Evolutionary conservation across 176 grass and related monocot species (phyloP).

Genomic region (Hordeum marinum): DNA sequence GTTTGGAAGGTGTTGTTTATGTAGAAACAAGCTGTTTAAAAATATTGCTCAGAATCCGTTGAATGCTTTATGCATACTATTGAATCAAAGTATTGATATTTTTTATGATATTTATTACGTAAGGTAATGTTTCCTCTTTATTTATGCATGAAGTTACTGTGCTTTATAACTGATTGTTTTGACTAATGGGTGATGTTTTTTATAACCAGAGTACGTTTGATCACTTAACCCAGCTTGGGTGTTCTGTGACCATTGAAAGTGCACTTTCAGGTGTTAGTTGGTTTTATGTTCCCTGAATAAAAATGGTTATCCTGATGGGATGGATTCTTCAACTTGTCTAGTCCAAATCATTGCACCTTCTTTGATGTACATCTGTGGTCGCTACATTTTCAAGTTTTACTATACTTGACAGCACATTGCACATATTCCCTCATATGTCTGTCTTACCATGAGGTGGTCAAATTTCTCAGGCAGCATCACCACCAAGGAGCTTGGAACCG

Average conservation of each 20-base stretch:
- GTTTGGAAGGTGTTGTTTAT: neutral
- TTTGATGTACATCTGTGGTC: neutral
- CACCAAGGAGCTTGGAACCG: slow-evolving; percentile 52
- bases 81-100: neutral
- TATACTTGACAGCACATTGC: neutral
- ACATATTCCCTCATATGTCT: neutral
- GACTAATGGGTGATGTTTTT: neutral
- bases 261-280: neutral
- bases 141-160: neutral
- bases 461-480: slow-evolving; percentile 45
- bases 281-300: neutral
- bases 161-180: neutral
- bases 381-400: neutral
- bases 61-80: neutral
- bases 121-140: neutral
- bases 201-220: neutral
- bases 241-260: neutral
- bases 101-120: neutral
- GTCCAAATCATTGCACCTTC: neutral
- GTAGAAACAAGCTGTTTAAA: neutral
- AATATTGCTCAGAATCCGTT: neutral
- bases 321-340: neutral
- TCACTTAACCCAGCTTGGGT: neutral
- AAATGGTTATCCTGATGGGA: neutral
- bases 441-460: neutral